Evolutionary conservation across 768 basidiomycete genomes (phyloP).

Genomic region (Boletus insuetus): DNA sequence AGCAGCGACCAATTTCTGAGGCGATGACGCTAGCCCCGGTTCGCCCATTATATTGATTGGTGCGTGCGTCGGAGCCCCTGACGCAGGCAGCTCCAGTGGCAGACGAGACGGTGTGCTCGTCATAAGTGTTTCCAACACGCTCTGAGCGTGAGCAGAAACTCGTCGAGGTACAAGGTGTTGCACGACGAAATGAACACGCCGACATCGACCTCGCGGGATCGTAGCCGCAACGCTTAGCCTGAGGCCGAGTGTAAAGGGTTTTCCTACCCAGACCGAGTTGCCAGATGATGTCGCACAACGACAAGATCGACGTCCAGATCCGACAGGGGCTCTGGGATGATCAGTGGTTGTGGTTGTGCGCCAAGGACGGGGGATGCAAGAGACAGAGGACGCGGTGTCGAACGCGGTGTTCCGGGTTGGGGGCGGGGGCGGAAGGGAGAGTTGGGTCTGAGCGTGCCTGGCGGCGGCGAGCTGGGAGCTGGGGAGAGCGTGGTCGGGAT

Average conservation of each 20-base stretch:
- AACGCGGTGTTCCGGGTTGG: slow-evolving; percentile 29
- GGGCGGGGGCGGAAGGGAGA: slow-evolving; percentile 37
- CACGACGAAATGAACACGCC: slow-evolving; percentile 54
- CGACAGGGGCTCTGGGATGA: slow-evolving; percentile 20
- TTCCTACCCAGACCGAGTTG: slow-evolving; percentile 45
- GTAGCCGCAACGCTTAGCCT: slow-evolving; percentile 50
- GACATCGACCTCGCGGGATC: slow-evolving; percentile 34
- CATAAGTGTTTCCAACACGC: slow-evolving; percentile 1
- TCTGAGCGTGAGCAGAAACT: slow-evolving; percentile 12
- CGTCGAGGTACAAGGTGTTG: slow-evolving; percentile 60
- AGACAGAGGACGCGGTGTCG: slow-evolving; percentile 31
- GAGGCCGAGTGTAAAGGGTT: slow-evolving; percentile 58
- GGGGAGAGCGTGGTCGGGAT: slow-evolving; percentile 59
- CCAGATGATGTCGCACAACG: slow-evolving; percentile 48
- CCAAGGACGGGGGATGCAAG: slow-evolving; percentile 26
- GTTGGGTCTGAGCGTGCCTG: slow-evolving; percentile 41
- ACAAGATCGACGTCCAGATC: slow-evolving; percentile 60
- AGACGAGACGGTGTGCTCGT: slow-evolving; percentile 1
- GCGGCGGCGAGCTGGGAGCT: slow-evolving; percentile 53
- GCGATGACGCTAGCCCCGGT: slow-evolving; percentile 11
- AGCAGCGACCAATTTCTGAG: slow-evolving; percentile 5
- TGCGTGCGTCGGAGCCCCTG: slow-evolving; percentile 7
- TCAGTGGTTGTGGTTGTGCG: slow-evolving; percentile 19
- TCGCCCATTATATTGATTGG: slow-evolving; percentile 2
- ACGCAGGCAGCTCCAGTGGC: slow-evolving; percentile 7